phyloP scores from a whole-genome alignment of 1,139 yeast genomes.

The Kodamaea ohmeri region DNA sequence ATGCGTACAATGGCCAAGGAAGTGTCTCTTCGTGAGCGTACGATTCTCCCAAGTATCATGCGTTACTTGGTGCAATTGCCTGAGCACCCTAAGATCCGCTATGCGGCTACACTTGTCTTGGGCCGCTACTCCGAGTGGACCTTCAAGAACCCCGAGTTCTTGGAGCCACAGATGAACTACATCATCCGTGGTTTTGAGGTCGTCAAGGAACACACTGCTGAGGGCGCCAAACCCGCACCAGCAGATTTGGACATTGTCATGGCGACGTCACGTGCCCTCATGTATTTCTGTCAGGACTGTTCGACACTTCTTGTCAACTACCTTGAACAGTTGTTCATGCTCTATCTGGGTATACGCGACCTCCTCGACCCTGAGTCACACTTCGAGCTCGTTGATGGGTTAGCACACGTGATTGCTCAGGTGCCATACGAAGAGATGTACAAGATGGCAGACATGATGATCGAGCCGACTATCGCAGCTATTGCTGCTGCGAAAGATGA shows the following conservation, averaged over 20 bases:
- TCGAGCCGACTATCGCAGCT: conserved; percentile 60
- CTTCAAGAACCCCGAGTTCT: conserved; percentile 71
- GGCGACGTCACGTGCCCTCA: conserved; percentile 91
- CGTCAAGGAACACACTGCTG: conserved; percentile 17
- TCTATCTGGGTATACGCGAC: conserved; percentile 63
- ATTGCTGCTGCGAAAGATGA: conserved; percentile 15
- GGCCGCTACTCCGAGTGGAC: conserved; percentile 98
- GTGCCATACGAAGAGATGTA: conserved; percentile 38
- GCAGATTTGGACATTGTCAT: conserved; percentile 53
- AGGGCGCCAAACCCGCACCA: conserved; percentile 14
- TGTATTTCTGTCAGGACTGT: conserved; percentile 95
- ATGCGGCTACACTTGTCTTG: conserved; percentile 87
- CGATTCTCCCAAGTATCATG: conserved; percentile 78
- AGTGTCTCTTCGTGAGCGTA: conserved; percentile 65
- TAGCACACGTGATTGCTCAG: conserved; percentile 76
- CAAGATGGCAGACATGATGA: conserved; percentile 50
- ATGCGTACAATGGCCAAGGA: conserved; percentile 95
- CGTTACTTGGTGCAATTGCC: conserved; percentile 66
- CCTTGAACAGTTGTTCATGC: conserved; percentile 71
- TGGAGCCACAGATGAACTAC: conserved; percentile 81
- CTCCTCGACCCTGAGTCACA: conserved; percentile 66
- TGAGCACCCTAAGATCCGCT: conserved; percentile 81
- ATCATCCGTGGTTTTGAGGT: conserved; percentile 74
- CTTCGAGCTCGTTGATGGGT: conserved; percentile 83
- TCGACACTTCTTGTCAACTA: conserved; percentile 62